Percentiles rank a stretch among this genome's conserved stretches.
Evolutionary conservation across 1,284 basidiomycete genomes (phyloP).

Genomic region (Tilletia walkeri): DNA sequence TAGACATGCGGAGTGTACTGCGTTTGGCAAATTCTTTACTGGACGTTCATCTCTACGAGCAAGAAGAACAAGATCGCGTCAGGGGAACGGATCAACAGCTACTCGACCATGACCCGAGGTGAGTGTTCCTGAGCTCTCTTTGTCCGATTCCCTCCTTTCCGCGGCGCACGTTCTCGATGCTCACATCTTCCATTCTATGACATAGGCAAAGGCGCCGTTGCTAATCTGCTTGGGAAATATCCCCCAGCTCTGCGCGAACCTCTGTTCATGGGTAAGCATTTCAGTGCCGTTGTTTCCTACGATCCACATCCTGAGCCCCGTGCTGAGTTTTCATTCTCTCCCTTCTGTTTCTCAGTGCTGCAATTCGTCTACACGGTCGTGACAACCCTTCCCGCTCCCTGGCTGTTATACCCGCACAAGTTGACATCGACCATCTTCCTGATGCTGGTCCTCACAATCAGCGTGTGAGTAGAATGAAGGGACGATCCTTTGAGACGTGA

Average conservation of each 20-base stretch:
- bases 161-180: background rate
- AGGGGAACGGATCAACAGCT: slow-evolving; percentile 44
- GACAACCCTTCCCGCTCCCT: slow-evolving; percentile 80
- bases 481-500: too few relatives aligned
- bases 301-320: background rate
- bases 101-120: slow-evolving; percentile 40
- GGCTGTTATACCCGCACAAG: slow-evolving; percentile 73
- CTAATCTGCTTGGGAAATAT: slow-evolving; percentile 40
- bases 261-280: slow-evolving; percentile 31
- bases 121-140: slow-evolving; percentile 15
- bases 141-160: too few relatives aligned
- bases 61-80: slow-evolving; percentile 35
- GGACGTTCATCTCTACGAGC: slow-evolving; percentile 31
- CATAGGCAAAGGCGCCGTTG: slow-evolving; percentile 32
- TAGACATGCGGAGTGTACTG: slow-evolving; percentile 66
- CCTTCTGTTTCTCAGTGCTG: slow-evolving; percentile 20
- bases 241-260: slow-evolving; percentile 33
- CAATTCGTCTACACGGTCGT: slow-evolving; percentile 74
- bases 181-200: background rate
- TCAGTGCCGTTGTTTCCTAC: background rate
- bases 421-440: slow-evolving; percentile 75
- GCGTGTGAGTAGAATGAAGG: slow-evolving; percentile 31
- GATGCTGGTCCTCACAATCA: slow-evolving; percentile 32
- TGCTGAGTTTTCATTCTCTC: background rate
- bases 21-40: slow-evolving; percentile 75